These are phyloP conservation scores for Juglanconis oblonga DNA, from an alignment of 2,329 filamentous ascomycete species.

Conservation along the genomic window DNA sequence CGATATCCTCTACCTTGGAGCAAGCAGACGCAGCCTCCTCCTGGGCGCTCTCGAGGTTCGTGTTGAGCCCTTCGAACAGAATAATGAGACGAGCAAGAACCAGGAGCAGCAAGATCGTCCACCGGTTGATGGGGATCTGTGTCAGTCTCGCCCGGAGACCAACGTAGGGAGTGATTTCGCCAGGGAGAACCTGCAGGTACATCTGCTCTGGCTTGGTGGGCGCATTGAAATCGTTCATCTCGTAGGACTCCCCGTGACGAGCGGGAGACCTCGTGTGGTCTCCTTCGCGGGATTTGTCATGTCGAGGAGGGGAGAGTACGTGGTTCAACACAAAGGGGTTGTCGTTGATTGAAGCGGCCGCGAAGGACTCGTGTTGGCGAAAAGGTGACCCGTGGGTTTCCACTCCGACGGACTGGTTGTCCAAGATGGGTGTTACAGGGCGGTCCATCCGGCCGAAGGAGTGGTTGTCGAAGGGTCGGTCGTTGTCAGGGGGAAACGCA, in stretches of 20 bases:
- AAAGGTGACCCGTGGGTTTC: background rate
- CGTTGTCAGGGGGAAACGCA: background rate
- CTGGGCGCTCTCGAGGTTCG: slow-evolving; percentile 73
- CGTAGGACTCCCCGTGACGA: slow-evolving; percentile 29
- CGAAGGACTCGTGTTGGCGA: slow-evolving; percentile 24
- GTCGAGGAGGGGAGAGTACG: background rate
- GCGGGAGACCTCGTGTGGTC: slow-evolving; percentile 22
- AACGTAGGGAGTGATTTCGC: slow-evolving; percentile 83
- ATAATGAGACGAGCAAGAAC: slow-evolving; percentile 80
- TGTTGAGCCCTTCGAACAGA: slow-evolving; percentile 68
- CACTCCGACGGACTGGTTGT: background rate
- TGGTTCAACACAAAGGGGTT: background rate
- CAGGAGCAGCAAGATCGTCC: slow-evolving; percentile 86
- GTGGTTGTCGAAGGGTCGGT: background rate
- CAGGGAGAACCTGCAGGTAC: slow-evolving; percentile 22
- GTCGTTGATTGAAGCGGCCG: slow-evolving; percentile 11
- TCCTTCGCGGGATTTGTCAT: background rate
- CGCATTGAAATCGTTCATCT: slow-evolving; percentile 34
- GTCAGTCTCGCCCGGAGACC: slow-evolving; percentile 85
- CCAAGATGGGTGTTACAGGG: background rate
- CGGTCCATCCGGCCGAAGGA: background rate
- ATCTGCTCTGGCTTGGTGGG: slow-evolving; percentile 50
- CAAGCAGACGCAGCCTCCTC: slow-evolving; percentile 83
- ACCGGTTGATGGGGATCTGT: slow-evolving; percentile 96
- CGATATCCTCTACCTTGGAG: slow-evolving; percentile 86